Conservation (phyloP, 345 rosid genomes). For the Brassica juncea region DNA sequence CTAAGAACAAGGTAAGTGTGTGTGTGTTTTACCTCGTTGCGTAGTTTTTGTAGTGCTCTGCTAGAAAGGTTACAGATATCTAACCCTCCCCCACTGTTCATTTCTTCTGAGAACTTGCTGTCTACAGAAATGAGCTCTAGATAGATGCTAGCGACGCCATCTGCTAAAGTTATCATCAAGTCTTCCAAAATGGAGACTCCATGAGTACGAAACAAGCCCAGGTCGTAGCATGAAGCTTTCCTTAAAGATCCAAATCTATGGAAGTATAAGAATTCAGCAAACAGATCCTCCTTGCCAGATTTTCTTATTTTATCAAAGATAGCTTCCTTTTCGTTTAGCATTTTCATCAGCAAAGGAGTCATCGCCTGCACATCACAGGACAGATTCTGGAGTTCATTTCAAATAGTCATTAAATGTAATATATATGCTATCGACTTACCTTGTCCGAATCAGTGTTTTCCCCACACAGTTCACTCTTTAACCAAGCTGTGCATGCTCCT, state of each 20-base stretch:
- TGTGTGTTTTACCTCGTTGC: slow-evolving; percentile 65
- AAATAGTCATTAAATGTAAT: slow-evolving; percentile 5
- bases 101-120: slow-evolving; percentile 65
- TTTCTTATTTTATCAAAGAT: slow-evolving; percentile 59
- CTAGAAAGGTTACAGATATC: slow-evolving; percentile 77
- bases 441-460: slow-evolving; percentile 47
- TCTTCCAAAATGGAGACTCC: slow-evolving; percentile 85
- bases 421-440: slow-evolving; percentile 42
- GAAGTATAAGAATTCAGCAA: slow-evolving; percentile 71
- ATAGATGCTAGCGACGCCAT: slow-evolving; percentile 77
- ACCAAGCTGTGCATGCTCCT: slow-evolving; percentile 66
- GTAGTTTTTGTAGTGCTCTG: slow-evolving; percentile 76
- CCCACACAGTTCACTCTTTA: slow-evolving; percentile 52
- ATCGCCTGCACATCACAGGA: slow-evolving; percentile 48
- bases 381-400: slow-evolving; percentile 18
- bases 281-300: slow-evolving; percentile 83
- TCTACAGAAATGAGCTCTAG: slow-evolving; percentile 94
- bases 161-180: slow-evolving; percentile 79
- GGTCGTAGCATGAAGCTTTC: slow-evolving; percentile 56
- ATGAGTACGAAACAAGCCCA: slow-evolving; percentile 53
- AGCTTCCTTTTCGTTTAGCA: slow-evolving; percentile 61
- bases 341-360: slow-evolving; percentile 58
- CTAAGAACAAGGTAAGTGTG: slow-evolving; percentile 2
- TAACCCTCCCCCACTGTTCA: slow-evolving; percentile 54
- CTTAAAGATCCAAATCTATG: slow-evolving; percentile 59